phyloP scores from a whole-genome alignment of 176 grass and related monocot species.

The Bolboschoenus planiculmis region DNA sequence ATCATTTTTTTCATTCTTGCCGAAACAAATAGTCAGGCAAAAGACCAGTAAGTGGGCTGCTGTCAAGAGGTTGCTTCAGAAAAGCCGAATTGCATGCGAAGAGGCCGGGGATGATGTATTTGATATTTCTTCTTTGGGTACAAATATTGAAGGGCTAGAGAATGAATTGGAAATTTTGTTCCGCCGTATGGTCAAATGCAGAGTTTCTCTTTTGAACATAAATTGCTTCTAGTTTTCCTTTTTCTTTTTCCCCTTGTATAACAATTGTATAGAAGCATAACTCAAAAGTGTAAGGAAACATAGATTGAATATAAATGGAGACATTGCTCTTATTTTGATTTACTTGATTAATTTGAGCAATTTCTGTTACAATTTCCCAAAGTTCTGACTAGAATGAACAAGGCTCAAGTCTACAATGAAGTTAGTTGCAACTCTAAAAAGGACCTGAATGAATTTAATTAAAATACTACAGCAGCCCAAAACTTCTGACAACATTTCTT shows the following conservation, averaged over 20 bases:
- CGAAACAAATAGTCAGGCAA: not conserved
- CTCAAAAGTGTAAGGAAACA: not conserved
- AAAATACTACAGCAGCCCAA: no score
- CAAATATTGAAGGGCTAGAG: conserved; percentile 1
- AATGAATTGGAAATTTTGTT: conserved; percentile 24
- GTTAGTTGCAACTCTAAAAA: not conserved
- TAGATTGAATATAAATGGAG: not conserved
- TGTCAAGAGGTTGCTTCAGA: conserved; percentile 7
- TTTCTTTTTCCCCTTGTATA: not conserved
- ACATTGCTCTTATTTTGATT: not conserved
- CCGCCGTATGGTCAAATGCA: conserved; percentile 15
- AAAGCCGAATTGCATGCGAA: not conserved
- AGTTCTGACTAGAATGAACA: not conserved
- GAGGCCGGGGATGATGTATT: not conserved
- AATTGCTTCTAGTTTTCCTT: not conserved
- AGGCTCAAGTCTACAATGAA: not conserved
- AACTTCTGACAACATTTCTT: no score
- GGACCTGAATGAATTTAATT: not conserved
- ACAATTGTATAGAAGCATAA: not conserved
- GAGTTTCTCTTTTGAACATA: conserved; percentile 23
- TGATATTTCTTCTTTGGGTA: not conserved
- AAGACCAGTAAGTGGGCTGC: conserved; percentile 23
- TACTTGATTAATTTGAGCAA: not conserved
- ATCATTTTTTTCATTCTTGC: not conserved
- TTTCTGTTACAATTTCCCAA: not conserved